Evolutionary conservation across 1,284 basidiomycete species (phyloP), one percentile per base, ranked within the genome.

Genomic region (Cryptococcus sp.): DNA sequence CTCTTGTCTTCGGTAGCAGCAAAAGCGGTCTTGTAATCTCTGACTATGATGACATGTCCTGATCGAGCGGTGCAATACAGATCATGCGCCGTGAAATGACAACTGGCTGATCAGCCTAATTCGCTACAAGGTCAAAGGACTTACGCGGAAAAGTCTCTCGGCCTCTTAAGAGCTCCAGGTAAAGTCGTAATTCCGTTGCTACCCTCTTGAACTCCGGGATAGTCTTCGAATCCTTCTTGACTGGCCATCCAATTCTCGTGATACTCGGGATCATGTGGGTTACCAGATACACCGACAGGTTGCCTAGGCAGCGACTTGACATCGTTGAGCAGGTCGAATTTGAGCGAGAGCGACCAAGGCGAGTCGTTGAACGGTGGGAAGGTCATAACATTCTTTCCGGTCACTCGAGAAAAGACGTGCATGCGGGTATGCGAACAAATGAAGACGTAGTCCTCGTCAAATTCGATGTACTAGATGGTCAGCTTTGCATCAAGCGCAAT

Each of bases 391-490:
- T 55, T 56, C 9, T 37, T 31, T 7, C 46, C 49, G 5, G 64
- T 62, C 18, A 31, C 19, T 25, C 71, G 63, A 7, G 62, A 66
- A 49, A 63, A 68, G 22, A 70, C 58, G 48, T 61, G 57, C 42
- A 70, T 48, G 32, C 60, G 54, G 4, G 28, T 13, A 13, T 41
- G 32, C 14, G 53, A 50, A 49, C 71, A 73, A 44, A 73, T 28
- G 48, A 71, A 74, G 25, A 73, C 54, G 51, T 53, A 65, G 16
- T 70, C 57, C 46, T 74, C 70, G 53, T 74, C 73, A 37, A 74
- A 62, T 45, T 74, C 73, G 42, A 74, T 62, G 49, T 74, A 74
- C 70, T 73, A 53, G 36, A 19, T 13, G 7, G 37, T 40, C 37
- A 40, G 37, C 14, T 40, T 18, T 7, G 16, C 5, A 5, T 7